Base-by-base conservation (phyloP, 768 basidiomycete genomes). In the Lepiota venenata region DNA sequence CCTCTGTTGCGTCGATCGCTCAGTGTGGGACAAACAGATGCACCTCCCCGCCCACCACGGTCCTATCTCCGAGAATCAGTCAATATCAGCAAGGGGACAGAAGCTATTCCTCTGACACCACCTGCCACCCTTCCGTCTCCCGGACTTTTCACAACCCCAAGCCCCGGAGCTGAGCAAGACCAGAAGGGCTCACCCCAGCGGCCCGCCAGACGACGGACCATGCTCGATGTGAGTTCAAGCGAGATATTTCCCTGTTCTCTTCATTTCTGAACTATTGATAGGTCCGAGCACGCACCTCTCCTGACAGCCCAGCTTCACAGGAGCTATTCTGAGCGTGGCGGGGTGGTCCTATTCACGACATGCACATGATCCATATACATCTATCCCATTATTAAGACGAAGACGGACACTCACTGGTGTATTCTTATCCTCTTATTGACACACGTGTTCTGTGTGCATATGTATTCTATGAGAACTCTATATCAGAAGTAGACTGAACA, bases 31-130 rank as follows among this genome's bases (percentile, higher is more conserved):
- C 45, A 45, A 8, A 12, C 35, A 32, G 32, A 53, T 44, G 53
- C 50, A 15, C 60, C 60, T 29, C 60, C 60, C 25, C 52, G 59
- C 14, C 59, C 59, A 18, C 62, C 62, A 25, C 62, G 64, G 16
- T 62, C 63, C 15, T 51, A 60, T 37, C 49, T 66, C 4, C 60
- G 67, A 27, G 64, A 65, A 16, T 48, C 47, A 39, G 45, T 22
- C 9, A 45, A 21, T 20, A 5, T 41, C 4, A 42, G 54, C 8
- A 50, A 53, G 27, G 16, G 25, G 8, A 37, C 29, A 27, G 50
- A 48, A 27, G 18, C 39, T 21, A 44, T 52, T 36, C 54, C 50
- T 35, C 40, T 58, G 32, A 58, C 58, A 1, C 58, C 58, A 35
- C 58, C 58, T 49, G 51, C 52, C 14, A 53, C 56, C 32, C 32